Percentiles rank a stretch among this genome's conserved stretches.
phyloP scores from a whole-genome alignment of 306 rosid genomes.

The Hippophae gyantsensis region DNA sequence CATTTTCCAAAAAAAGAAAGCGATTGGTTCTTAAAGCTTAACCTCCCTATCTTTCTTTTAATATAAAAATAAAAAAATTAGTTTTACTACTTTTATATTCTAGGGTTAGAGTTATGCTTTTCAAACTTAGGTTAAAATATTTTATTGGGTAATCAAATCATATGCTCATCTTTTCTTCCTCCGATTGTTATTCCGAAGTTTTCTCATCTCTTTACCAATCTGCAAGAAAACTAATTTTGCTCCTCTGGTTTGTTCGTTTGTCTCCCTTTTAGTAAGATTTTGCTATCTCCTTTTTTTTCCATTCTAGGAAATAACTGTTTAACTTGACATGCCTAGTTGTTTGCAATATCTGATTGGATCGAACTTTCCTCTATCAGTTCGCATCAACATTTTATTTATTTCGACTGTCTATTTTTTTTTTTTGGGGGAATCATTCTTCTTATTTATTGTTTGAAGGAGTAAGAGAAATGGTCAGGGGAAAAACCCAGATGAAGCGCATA shows the following conservation, averaged over 20 bases:
- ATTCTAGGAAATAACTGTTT: slow-evolving; percentile 3
- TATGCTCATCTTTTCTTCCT: not conserved
- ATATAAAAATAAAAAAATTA: not conserved
- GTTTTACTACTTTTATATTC: too few relatives aligned
- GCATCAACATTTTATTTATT: not conserved
- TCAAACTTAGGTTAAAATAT: not conserved
- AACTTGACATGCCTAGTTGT: not conserved
- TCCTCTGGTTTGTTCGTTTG: too few relatives aligned
- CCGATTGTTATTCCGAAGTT: not conserved
- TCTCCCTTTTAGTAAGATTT: too few relatives aligned
- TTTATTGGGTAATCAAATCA: slow-evolving; percentile 11
- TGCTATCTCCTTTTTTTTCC: slow-evolving; percentile 6
- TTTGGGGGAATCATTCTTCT: not conserved
- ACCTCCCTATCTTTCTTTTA: slow-evolving; percentile 6
- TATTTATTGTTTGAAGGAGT: not conserved
- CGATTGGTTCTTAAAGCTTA: slow-evolving; percentile 22
- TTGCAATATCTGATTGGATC: not conserved
- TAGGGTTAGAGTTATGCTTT: too few relatives aligned
- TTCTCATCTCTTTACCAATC: not conserved
- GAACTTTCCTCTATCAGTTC: slow-evolving; percentile 5
- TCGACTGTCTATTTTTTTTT: not conserved
- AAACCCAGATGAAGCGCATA: slow-evolving; percentile 73
- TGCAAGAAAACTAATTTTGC: too few relatives aligned
- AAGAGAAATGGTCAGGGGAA: slow-evolving; percentile 61
- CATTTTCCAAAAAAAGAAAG: slow-evolving; percentile 46